These are phyloP conservation scores for Venturia pyrina DNA, from an alignment of 2,329 filamentous ascomycete species.

Conservation along the genomic window DNA sequence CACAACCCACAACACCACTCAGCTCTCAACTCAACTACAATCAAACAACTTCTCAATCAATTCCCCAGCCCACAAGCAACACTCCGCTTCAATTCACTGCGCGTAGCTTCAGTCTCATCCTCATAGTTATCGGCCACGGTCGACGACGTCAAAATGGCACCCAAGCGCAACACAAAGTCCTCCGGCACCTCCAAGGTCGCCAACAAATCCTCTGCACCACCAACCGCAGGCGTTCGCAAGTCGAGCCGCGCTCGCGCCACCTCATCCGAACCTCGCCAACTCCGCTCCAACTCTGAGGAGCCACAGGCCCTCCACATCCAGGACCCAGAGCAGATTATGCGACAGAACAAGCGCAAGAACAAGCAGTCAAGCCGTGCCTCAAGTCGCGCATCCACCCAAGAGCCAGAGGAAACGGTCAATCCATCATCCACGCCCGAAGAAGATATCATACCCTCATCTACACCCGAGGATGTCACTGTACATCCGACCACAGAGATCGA, in stretches of 20 bases:
- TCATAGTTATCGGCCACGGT: background rate
- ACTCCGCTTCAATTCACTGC: too few relatives aligned
- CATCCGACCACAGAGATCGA: background rate
- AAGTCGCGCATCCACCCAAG: constrained; percentile 1
- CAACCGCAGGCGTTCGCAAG: background rate
- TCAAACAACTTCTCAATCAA: background rate
- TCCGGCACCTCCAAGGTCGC: background rate
- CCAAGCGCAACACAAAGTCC: background rate
- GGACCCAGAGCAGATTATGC: constrained; percentile 1
- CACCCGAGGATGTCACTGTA: background rate
- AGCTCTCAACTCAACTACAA: background rate
- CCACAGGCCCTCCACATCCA: background rate
- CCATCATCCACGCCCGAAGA: background rate
- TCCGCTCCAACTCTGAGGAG: background rate
- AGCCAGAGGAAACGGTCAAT: background rate
- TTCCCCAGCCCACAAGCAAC: too few relatives aligned
- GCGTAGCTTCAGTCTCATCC: too few relatives aligned
- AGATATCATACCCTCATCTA: background rate
- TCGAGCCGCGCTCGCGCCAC: background rate
- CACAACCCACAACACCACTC: background rate
- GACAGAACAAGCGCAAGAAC: background rate
- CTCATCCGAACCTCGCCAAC: background rate
- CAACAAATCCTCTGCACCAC: background rate
- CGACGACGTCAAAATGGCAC: background rate
- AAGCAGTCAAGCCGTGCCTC: background rate